A percentile compares a stretch with the other conserved stretches of the same genome.
Evolutionary conservation across 495 filamentous ascomycete species (phyloP).

Genomic region (Apiosordaria backusii): DNA sequence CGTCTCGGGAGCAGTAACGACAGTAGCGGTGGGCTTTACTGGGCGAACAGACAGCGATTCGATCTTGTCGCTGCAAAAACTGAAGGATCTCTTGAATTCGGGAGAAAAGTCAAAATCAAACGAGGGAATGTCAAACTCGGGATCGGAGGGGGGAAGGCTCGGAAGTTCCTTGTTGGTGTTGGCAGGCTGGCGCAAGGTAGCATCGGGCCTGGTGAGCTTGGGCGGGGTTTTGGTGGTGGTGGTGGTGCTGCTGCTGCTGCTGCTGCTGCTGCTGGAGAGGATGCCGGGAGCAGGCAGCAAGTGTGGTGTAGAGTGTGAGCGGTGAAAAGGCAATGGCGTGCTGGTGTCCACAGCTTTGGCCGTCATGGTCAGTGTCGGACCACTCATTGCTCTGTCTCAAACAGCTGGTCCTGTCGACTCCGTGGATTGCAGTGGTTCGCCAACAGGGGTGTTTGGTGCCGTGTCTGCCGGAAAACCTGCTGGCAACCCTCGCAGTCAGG

Average conservation of each 20-base stretch:
- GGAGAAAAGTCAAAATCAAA: constrained; percentile 38
- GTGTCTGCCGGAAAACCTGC: constrained; percentile 21
- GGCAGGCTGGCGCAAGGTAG: constrained; percentile 2
- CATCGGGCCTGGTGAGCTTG: constrained; percentile 12
- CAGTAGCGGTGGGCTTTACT: constrained; percentile 7
- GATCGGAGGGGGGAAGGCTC: constrained; percentile 16
- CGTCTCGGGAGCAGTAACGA: constrained; percentile 3
- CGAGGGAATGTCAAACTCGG: constrained; percentile 18
- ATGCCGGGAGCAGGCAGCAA: constrained; percentile 35
- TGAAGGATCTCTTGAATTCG: constrained; percentile 40
- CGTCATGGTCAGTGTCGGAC: constrained; percentile 40
- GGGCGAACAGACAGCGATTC: constrained; percentile 6
- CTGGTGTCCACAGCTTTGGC: constrained; percentile 39
- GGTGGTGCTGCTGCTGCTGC: background rate
- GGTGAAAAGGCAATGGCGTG: constrained; percentile 31
- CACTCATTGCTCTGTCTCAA: constrained; percentile 37
- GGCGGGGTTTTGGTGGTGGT: background rate
- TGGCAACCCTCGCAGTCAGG: constrained; percentile 18
- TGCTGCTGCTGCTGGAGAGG: constrained; percentile 24
- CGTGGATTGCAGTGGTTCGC: constrained; percentile 21
- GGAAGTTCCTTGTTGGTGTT: constrained; percentile 20
- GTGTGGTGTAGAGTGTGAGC: constrained; percentile 37
- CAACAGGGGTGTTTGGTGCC: constrained; percentile 15
- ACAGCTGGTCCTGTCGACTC: constrained; percentile 10
- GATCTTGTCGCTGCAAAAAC: constrained; percentile 23